Evolutionary conservation across 176 grass and related monocot species (phyloP).

Genomic region (Aegilops speltoides): DNA sequence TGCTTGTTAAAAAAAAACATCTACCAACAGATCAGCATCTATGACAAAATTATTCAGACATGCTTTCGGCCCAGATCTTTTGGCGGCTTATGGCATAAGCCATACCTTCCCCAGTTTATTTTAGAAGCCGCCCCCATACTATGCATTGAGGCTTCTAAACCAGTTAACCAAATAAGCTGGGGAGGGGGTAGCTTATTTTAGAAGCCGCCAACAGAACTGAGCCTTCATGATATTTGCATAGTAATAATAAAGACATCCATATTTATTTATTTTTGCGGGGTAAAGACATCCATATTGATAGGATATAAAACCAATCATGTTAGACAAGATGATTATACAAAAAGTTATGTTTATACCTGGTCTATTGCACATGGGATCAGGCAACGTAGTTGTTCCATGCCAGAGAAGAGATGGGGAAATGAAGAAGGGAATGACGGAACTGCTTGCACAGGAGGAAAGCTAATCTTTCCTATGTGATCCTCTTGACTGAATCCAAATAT

Average conservation of each 20-base stretch:
- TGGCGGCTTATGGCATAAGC: no score
- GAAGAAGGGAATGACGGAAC: conserved; percentile 88
- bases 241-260: neutral
- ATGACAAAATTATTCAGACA: neutral
- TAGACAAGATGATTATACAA: neutral
- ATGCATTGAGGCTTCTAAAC: no score
- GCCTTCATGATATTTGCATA: neutral
- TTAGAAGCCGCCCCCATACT: no score
- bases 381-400: conserved; percentile 64
- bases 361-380: conserved; percentile 91
- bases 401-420: conserved; percentile 80
- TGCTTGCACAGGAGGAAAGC: conserved; percentile 87
- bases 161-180: no score
- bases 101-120: no score
- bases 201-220: no score
- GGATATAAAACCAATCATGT: neutral
- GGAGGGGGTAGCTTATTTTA: no score
- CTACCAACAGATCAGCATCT: neutral
- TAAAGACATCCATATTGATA: neutral
- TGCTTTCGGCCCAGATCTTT: no score
- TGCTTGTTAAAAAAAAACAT: neutral
- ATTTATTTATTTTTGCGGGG: no score
- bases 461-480: conserved; percentile 82
- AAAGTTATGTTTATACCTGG: conserved; percentile 58
- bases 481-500: conserved; percentile 91